Base-by-base conservation (phyloP, 2,329 filamentous ascomycete genomes). In the Fusarium tjaetaba region DNA sequence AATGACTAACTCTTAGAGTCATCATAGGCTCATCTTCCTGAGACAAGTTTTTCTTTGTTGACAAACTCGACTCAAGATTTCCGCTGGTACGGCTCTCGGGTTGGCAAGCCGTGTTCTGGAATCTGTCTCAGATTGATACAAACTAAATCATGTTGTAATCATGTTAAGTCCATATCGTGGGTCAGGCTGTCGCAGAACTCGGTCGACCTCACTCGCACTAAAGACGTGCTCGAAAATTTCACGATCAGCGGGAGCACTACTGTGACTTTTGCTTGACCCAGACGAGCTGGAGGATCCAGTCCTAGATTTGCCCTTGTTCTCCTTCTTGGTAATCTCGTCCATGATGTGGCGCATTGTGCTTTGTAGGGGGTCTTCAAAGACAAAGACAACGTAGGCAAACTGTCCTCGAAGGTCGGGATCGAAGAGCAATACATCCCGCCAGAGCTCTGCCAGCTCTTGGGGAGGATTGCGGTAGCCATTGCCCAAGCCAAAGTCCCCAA, bases 401-500 rank as follows among this genome's bases (percentile, higher is more conserved):
- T 89, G 88, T 24, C 90, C 90, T 20, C 88, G 84, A 42, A 92
- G 86, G 64, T 91, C 89, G 1, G 88, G 86, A 70, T 91, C 89
- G 79, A 89, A 90, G 48, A 91, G 84, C 48, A 92, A 85, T 16
- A 91, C 84, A 71, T 93, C 90, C 51, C 89, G 86, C 91, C 91
- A 93, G 56, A 92, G 85, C 80, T 89, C 87, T 39, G 90, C 90
- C 61, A 92, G 84, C 79, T 92, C 90, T 77, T 87, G 86, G 2
- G 91, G 88, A 45, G 91, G 91, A 79, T 93, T 93, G 74, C 88
- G 86, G 78, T 89, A 89, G 42, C 86, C 85, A 70, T 91, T 91
- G 51, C 90, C 90, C 11, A 92, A 84, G 4, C 90, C 90, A 77
- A 92, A 93, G 73, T 90, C 90, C 28, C 89, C 89, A 65, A 92